Percentiles rank a stretch among this genome's conserved stretches.
Conservation (phyloP, 345 rosid genomes). For the Psidium friedrichsthalianum region DNA sequence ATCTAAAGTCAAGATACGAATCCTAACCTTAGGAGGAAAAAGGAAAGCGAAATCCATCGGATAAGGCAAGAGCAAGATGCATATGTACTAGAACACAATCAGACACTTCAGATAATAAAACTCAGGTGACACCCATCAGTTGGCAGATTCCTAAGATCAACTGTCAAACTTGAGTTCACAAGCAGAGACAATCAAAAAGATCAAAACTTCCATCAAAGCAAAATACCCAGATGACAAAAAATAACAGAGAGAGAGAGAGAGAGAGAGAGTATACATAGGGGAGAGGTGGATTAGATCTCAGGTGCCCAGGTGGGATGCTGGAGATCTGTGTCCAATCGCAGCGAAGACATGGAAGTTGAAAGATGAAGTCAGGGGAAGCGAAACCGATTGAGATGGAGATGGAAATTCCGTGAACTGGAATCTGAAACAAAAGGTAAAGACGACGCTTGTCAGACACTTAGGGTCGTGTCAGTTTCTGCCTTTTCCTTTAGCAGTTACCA, state of each 20-base stretch:
- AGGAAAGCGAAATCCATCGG: background rate
- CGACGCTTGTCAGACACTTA: background rate
- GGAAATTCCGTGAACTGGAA: background rate
- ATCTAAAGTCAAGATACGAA: background rate
- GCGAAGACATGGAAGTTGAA: background rate
- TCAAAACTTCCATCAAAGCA: background rate
- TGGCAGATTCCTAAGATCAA: background rate
- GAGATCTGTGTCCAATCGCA: background rate
- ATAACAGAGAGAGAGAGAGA: background rate
- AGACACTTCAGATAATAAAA: background rate
- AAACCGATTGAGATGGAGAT: background rate
- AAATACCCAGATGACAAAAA: background rate
- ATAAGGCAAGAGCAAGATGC: background rate
- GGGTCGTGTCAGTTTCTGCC: background rate
- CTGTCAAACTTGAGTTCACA: background rate
- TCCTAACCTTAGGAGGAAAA: background rate
- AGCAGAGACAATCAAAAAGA: background rate
- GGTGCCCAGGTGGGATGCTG: background rate
- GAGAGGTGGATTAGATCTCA: background rate
- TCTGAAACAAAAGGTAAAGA: background rate
- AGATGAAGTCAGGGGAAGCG: background rate
- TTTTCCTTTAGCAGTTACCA: background rate
- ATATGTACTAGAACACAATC: background rate
- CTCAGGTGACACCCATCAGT: background rate
- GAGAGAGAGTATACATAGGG: background rate